Percentiles rank a stretch among this genome's conserved stretches.
phyloP scores from a whole-genome alignment of 495 filamentous ascomycete genomes.

The Talaromyces adpressus region DNA sequence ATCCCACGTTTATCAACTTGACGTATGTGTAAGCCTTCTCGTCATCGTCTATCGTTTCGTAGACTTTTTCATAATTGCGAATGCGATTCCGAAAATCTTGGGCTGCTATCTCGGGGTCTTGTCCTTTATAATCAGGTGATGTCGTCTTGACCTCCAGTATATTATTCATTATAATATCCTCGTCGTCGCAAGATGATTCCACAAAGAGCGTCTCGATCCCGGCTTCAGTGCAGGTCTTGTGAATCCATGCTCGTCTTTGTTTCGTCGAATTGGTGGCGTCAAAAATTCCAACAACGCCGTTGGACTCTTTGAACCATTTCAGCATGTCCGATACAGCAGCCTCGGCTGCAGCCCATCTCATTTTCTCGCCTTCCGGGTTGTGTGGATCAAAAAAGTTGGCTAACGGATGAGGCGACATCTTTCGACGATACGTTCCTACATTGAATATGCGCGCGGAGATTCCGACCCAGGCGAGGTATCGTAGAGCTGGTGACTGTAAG shows the following conservation, averaged over 20 bases:
- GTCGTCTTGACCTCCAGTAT: constrained; percentile 97
- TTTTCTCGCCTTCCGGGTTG: constrained; percentile 84
- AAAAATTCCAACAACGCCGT: constrained; percentile 79
- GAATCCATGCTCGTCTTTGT: constrained; percentile 81
- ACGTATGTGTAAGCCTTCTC: constrained; percentile 85
- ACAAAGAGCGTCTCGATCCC: constrained; percentile 89
- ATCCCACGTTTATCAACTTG: constrained; percentile 94
- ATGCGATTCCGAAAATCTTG: constrained; percentile 91
- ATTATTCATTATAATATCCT: constrained; percentile 92
- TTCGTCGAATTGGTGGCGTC: constrained; percentile 96
- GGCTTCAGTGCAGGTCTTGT: constrained; percentile 61
- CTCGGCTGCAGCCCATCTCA: constrained; percentile 79
- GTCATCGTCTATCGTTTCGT: constrained; percentile 81
- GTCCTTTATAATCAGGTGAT: constrained; percentile 87
- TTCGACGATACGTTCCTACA: constrained; percentile 87
- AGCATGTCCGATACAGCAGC: constrained; percentile 88
- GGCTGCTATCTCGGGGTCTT: constrained; percentile 86
- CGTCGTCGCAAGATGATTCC: constrained; percentile 91
- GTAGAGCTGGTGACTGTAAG: constrained; percentile 55
- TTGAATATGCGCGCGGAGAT: constrained; percentile 93
- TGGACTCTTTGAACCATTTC: constrained; percentile 68
- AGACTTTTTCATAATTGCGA: constrained; percentile 92
- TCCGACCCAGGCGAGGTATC: constrained; percentile 93
- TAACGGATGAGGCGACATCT: constrained; percentile 73
- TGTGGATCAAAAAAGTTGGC: constrained; percentile 89